Evolutionary conservation across 306 rosid genomes (phyloP).

Genomic region (Crataegus laevigata): DNA sequence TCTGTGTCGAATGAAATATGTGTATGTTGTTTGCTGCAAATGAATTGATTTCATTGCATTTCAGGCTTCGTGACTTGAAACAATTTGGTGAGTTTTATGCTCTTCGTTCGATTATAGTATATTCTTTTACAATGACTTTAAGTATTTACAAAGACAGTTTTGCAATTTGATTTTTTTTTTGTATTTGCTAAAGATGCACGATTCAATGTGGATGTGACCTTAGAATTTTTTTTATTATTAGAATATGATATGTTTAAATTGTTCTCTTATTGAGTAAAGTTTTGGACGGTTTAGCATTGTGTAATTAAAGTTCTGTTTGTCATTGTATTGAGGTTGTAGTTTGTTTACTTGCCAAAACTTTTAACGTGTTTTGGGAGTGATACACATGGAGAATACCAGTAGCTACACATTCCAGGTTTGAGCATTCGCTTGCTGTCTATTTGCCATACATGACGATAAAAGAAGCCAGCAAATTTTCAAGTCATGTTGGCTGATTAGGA

Average conservation of each 20-base stretch:
- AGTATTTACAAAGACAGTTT: background rate
- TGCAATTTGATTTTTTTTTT: background rate
- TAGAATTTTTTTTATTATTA: background rate
- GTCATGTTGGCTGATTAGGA: too few relatives aligned
- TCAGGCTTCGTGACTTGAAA: conserved; percentile 94
- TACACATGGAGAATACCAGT: conserved; percentile 84
- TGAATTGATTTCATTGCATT: background rate
- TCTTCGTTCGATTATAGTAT: background rate
- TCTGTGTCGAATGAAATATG: background rate
- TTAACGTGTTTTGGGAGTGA: conserved; percentile 51
- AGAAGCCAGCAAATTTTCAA: too few relatives aligned
- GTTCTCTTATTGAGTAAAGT: background rate
- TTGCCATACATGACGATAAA: conserved; percentile 24
- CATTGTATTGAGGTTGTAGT: background rate
- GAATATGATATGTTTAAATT: background rate
- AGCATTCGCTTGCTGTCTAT: conserved; percentile 95
- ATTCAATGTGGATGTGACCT: background rate
- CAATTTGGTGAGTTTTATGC: conserved; percentile 68
- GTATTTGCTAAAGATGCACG: background rate
- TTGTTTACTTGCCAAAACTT: conserved; percentile 12
- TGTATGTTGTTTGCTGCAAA: background rate
- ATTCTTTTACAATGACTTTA: background rate
- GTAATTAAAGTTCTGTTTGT: background rate
- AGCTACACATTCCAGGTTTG: conserved; percentile 88
- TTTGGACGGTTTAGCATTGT: too few relatives aligned